Evolutionary conservation across 371 early-diverging fungal species (phyloP).

Genomic region (Actinomortierella ambigua): DNA sequence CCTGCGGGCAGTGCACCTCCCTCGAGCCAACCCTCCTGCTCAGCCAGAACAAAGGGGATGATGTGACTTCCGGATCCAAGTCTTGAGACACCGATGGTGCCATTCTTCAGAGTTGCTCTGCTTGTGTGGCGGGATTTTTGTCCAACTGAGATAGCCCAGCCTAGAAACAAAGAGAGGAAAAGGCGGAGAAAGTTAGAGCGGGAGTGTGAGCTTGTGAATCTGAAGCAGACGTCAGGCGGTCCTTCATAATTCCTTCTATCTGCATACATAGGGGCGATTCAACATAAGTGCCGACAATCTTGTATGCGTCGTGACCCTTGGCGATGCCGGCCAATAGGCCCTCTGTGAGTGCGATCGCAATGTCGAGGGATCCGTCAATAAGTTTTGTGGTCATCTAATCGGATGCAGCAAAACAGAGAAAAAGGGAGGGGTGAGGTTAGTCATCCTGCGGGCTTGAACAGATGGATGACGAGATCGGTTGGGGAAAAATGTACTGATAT

Average conservation of each 20-base stretch:
- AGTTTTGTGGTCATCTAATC: slow-evolving; percentile 79
- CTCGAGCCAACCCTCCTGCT: slow-evolving; percentile 70
- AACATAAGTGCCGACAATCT: slow-evolving; percentile 80
- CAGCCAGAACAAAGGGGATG: slow-evolving; percentile 80
- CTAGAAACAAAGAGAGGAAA: slow-evolving; percentile 36
- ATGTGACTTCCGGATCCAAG: slow-evolving; percentile 86
- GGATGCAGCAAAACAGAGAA: slow-evolving; percentile 4
- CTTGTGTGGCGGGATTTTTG: slow-evolving; percentile 52
- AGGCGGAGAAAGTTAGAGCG: slow-evolving; percentile 4
- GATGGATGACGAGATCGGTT: no score
- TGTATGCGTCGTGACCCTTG: slow-evolving; percentile 62
- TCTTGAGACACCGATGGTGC: slow-evolving; percentile 75
- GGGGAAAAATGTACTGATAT: no score
- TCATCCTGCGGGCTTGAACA: not conserved
- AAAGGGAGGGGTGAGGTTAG: slow-evolving; percentile 1
- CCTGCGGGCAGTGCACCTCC: slow-evolving; percentile 20
- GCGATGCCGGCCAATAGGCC: slow-evolving; percentile 79
- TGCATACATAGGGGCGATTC: slow-evolving; percentile 73
- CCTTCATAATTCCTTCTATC: no score
- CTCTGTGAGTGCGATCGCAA: slow-evolving; percentile 87
- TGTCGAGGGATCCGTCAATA: slow-evolving; percentile 69
- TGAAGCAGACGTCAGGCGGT: not conserved
- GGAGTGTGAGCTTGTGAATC: not conserved
- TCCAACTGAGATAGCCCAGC: slow-evolving; percentile 75
- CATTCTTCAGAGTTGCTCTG: slow-evolving; percentile 63